Percentiles rank a stretch among this genome's conserved stretches.
These are phyloP conservation scores for Solanum paucissectum DNA, from an alignment of 257 asterid species.

Conservation along the genomic window DNA sequence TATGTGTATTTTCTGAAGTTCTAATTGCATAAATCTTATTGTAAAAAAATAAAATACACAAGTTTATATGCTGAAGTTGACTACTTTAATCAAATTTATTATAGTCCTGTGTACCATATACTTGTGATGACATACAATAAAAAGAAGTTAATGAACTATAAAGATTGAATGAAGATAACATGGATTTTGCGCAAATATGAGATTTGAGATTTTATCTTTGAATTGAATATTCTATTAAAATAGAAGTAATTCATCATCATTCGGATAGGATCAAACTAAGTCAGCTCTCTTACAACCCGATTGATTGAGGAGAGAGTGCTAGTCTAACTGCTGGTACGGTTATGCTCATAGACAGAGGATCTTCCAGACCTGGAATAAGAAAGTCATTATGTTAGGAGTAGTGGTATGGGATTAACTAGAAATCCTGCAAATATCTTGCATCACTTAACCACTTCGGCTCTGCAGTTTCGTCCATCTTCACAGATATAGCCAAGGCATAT, in stretches of 20 bases:
- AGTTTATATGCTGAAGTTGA: neutral
- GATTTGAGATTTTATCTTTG: neutral
- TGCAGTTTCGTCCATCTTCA: neutral
- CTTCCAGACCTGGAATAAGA: neutral
- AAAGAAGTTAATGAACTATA: neutral
- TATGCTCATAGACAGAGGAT: neutral
- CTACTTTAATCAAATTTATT: neutral
- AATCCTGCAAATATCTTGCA: neutral
- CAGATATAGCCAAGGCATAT: neutral
- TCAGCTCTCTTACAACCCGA: neutral
- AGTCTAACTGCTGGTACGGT: neutral
- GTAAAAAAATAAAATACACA: neutral
- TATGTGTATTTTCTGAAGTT: neutral
- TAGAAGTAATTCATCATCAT: neutral
- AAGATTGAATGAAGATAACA: neutral
- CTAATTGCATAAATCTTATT: neutral
- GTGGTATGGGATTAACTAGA: neutral
- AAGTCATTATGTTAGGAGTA: neutral
- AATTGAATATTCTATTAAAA: neutral
- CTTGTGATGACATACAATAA: neutral
- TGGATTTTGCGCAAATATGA: neutral
- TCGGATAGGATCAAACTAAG: neutral
- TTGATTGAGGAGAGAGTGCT: neutral
- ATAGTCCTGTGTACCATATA: neutral
- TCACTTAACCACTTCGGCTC: neutral